A percentile compares a stretch with the other conserved stretches of the same genome.
Evolutionary conservation across 2,329 filamentous ascomycete species (phyloP).

Genomic region (Drechmeria coniospora): DNA sequence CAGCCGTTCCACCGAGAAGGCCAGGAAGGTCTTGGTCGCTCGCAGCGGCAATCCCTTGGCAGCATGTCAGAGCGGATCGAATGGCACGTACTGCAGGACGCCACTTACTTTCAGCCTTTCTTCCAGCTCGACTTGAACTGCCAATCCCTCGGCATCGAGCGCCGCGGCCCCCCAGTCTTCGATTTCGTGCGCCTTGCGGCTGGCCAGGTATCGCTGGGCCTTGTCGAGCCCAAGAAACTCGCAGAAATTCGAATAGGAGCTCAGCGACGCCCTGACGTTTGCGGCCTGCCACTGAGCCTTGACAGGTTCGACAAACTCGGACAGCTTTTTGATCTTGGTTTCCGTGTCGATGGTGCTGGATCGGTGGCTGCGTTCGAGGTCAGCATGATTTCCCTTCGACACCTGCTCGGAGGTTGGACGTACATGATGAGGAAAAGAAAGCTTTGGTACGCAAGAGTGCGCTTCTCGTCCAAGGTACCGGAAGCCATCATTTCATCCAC

Average conservation of each 20-base stretch:
- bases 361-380: slow-evolving; percentile 47
- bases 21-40: slow-evolving; percentile 81
- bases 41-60: slow-evolving; percentile 57
- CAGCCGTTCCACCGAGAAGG: slow-evolving; percentile 79
- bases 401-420: slow-evolving; percentile 9
- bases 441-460: slow-evolving; percentile 72
- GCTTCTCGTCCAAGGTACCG: slow-evolving; percentile 62
- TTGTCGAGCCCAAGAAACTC: slow-evolving; percentile 63
- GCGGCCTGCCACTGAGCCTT: slow-evolving; percentile 65
- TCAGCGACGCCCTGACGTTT: slow-evolving; percentile 51
- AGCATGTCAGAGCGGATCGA: slow-evolving; percentile 5
- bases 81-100: not conserved
- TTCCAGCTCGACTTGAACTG: slow-evolving; percentile 64
- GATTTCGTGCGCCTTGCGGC: slow-evolving; percentile 56
- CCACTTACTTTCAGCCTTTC: slow-evolving; percentile 49
- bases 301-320: slow-evolving; percentile 69
- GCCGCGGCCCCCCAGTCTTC: slow-evolving; percentile 68
- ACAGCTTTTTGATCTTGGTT: slow-evolving; percentile 56
- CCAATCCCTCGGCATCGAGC: slow-evolving; percentile 65
- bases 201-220: slow-evolving; percentile 64
- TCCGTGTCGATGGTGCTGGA: slow-evolving; percentile 56
- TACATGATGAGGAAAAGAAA: slow-evolving; percentile 88
- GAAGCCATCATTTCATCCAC: slow-evolving; percentile 67
- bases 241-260: slow-evolving; percentile 66
- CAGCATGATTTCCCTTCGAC: slow-evolving; percentile 3